Conservation (phyloP, 306 rosid genomes). For the Medicago truncatula region DNA sequence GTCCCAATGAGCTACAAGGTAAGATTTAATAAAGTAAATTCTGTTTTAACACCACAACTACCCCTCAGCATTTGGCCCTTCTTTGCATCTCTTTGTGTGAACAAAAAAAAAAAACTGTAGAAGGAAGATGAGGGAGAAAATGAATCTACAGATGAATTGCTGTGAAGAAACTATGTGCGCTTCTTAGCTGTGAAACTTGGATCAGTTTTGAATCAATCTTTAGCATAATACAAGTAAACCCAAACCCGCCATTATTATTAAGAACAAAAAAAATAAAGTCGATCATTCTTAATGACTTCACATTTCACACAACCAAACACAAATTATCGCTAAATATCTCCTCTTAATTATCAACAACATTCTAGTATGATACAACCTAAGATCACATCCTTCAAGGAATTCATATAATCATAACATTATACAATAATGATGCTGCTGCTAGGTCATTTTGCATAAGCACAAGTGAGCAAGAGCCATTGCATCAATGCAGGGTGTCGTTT, state of each 20-base stretch:
- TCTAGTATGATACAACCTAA: conserved; percentile 12
- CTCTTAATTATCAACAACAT: neutral
- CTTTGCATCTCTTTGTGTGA: conserved; percentile 1
- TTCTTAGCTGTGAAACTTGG: conserved; percentile 33
- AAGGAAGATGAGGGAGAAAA: neutral
- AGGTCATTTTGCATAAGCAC: neutral
- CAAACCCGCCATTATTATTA: conserved; percentile 12
- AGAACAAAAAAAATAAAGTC: neutral
- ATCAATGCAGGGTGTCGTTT: neutral
- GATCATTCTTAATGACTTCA: neutral
- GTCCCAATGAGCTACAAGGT: conserved; percentile 29
- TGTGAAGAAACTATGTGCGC: conserved; percentile 10
- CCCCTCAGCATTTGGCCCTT: conserved; percentile 14
- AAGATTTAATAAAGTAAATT: conserved; percentile 10
- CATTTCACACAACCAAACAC: neutral
- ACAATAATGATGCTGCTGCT: conserved; percentile 18
- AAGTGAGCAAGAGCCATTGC: neutral
- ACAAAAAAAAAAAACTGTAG: neutral
- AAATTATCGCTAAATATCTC: conserved; percentile 6
- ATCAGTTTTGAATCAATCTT: conserved; percentile 9
- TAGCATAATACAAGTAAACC: conserved; percentile 20
- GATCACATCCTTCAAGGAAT: neutral
- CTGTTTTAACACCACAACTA: neutral
- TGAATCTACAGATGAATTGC: conserved; percentile 22
- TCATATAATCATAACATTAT: conserved; percentile 7